phyloP scores from a whole-genome alignment of 805 yeast species.

The Metschnikowia rubicola region DNA sequence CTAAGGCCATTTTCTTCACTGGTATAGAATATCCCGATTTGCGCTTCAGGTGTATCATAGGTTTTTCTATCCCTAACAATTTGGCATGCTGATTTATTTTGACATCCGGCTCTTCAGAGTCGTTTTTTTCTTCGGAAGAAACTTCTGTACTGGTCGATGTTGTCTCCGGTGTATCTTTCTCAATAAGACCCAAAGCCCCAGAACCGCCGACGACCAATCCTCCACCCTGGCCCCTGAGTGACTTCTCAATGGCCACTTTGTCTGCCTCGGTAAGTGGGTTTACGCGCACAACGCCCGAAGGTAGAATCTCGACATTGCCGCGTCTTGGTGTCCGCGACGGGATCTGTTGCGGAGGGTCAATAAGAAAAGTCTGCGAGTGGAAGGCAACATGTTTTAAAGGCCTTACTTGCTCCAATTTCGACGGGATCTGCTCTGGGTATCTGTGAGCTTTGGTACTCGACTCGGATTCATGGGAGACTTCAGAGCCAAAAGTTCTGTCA shows the following conservation, averaged over 20 bases:
- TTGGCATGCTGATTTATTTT: conserved; percentile 13
- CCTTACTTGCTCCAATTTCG: conserved; percentile 30
- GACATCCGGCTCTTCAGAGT: conserved; percentile 8
- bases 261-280: conserved; percentile 57
- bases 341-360: conserved; percentile 77
- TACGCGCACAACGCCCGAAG: conserved; percentile 52
- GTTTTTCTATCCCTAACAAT: conserved; percentile 14
- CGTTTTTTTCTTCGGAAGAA: not conserved
- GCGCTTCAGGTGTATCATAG: conserved; percentile 5
- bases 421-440: conserved; percentile 9
- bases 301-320: conserved; percentile 64
- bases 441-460: not conserved
- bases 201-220: conserved; percentile 81
- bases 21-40: conserved; percentile 28
- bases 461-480: not conserved
- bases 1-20: conserved; percentile 50
- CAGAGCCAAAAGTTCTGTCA: not conserved
- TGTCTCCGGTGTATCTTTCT: conserved; percentile 5
- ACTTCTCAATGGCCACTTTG: conserved; percentile 38
- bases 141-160: conserved; percentile 5
- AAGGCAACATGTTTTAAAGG: conserved; percentile 43
- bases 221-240: conserved; percentile 45
- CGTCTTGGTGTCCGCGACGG: conserved; percentile 80
- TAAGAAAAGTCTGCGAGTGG: conserved; percentile 39
- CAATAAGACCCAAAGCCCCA: conserved; percentile 53